Base-by-base conservation (phyloP, 2,329 filamentous ascomycete genomes). In the Aureobasidium leucospermi region DNA sequence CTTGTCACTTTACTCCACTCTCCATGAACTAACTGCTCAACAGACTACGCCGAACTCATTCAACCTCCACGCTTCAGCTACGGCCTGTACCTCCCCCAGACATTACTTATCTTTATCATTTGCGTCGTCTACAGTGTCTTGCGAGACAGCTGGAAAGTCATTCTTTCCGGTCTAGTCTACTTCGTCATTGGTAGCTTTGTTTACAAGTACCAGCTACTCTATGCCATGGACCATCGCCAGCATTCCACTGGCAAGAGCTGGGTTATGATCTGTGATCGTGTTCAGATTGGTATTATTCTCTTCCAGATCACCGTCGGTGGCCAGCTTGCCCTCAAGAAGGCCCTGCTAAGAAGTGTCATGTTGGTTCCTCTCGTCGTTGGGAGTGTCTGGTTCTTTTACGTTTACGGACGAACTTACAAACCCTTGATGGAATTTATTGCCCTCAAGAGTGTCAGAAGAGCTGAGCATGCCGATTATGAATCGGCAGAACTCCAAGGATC, bases 151-250 rank as follows among this genome's bases (percentile, higher is more conserved):
- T 95, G 87, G 76, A 79, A 88, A 57, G 88, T 97, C 11, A 82
- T 96, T 15, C 78, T 92, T 9, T 86, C 93, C 51, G 94, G 94
- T 3, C 76, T 93, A 51, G 77, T 90, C 11, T 99, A 95, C 73
- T 96, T 95, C 67, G 69, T 83, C 19, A 82, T 96, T 13, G 91
- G 91, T 19, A 88, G 90, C 71, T 93, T 93, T 69, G 89, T 90
- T 34, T 95, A 96, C 81, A 96, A 96, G 72, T 99, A 99, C 74
- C 95, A 99, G 76, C 79, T 99, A 4, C 80, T 99, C 4, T 99
- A 99, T 72, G 91, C 94, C 34, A 99, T 99, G 94, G 92, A 97
- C 67, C 93, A 97, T 71, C 89, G 90, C 15, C 90, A 95, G 69
- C 91, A 96, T 70, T 90, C 91, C 15, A 97, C 93, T 0, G 95